These are phyloP conservation scores for Stachybotrys elegans DNA, from an alignment of 2,329 filamentous ascomycete genomes.

Conservation along the genomic window DNA sequence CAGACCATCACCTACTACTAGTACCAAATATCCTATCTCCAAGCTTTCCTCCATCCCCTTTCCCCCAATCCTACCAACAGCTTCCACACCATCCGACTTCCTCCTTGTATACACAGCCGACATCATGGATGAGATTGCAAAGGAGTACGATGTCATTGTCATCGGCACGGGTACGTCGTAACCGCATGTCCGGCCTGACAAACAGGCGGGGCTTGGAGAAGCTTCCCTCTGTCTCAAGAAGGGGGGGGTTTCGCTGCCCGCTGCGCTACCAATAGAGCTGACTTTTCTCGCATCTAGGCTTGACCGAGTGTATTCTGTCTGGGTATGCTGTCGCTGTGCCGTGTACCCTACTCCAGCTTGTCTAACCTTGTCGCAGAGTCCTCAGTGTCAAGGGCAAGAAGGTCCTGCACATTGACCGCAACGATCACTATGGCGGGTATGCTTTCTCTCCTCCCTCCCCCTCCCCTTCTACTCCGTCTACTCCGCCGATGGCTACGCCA, in stretches of 20 bases:
- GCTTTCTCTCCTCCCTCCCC: slow-evolving; percentile 30
- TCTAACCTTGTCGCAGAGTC: slow-evolving; percentile 47
- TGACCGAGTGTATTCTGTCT: slow-evolving; percentile 98
- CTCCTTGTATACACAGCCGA: slow-evolving; percentile 1
- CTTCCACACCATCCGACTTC: slow-evolving; percentile 4
- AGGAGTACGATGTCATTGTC: slow-evolving; percentile 98
- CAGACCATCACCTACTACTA: slow-evolving; percentile 8
- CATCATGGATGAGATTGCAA: slow-evolving; percentile 92
- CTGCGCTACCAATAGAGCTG: no score
- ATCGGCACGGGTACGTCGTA: slow-evolving; percentile 80
- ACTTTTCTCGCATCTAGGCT: slow-evolving; percentile 50
- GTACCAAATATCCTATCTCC: not conserved
- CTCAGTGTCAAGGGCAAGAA: slow-evolving; percentile 98
- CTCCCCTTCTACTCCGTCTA: no score
- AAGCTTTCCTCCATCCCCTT: slow-evolving; percentile 3
- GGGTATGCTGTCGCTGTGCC: slow-evolving; percentile 55
- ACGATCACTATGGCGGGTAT: slow-evolving; percentile 97
- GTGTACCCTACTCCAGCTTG: not conserved
- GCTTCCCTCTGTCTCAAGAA: no score
- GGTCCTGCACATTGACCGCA: slow-evolving; percentile 97
- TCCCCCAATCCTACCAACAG: slow-evolving; percentile 11
- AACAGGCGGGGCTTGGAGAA: no score
- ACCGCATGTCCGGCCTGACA: no score
- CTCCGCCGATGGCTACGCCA: no score
- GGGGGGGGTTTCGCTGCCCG: no score